These are phyloP conservation scores for Fusarium continuum DNA, from an alignment of 2,329 filamentous ascomycete genomes.

Conservation along the genomic window DNA sequence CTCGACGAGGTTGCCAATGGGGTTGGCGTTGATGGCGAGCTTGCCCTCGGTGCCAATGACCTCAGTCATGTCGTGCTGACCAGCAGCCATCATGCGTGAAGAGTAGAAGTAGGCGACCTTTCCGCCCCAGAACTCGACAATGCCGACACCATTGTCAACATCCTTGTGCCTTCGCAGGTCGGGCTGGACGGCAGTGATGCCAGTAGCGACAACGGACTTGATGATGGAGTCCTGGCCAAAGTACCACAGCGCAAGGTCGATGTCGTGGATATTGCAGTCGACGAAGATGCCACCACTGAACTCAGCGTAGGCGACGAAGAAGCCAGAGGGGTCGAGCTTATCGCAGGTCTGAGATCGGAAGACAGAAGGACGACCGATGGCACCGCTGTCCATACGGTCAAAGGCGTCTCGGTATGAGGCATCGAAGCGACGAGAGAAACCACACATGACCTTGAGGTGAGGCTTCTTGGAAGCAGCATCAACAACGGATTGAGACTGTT, in stretches of 20 bases:
- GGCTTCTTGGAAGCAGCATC: constrained; percentile 64
- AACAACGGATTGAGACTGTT: constrained; percentile 67
- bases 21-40: constrained; percentile 67
- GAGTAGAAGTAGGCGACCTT: constrained; percentile 73
- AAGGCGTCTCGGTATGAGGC: constrained; percentile 70
- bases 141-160: constrained; percentile 53
- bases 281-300: constrained; percentile 75
- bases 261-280: constrained; percentile 76
- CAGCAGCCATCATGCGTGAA: constrained; percentile 74
- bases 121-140: constrained; percentile 72
- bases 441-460: constrained; percentile 69
- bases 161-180: constrained; percentile 47
- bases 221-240: constrained; percentile 46
- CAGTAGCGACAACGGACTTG: constrained; percentile 46
- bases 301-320: constrained; percentile 74
- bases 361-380: constrained; percentile 68
- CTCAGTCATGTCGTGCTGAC: constrained; percentile 74
- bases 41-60: constrained; percentile 74
- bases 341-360: constrained; percentile 75
- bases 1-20: constrained; percentile 63
- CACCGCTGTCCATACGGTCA: constrained; percentile 59
- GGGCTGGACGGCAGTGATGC: constrained; percentile 47
- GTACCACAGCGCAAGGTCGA: constrained; percentile 53
- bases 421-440: constrained; percentile 63
- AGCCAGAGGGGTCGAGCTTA: constrained; percentile 71